A percentile compares a stretch with the other conserved stretches of the same genome.
phyloP scores from a whole-genome alignment of 2,329 filamentous ascomycete species.

The Lizonia empirigonia region DNA sequence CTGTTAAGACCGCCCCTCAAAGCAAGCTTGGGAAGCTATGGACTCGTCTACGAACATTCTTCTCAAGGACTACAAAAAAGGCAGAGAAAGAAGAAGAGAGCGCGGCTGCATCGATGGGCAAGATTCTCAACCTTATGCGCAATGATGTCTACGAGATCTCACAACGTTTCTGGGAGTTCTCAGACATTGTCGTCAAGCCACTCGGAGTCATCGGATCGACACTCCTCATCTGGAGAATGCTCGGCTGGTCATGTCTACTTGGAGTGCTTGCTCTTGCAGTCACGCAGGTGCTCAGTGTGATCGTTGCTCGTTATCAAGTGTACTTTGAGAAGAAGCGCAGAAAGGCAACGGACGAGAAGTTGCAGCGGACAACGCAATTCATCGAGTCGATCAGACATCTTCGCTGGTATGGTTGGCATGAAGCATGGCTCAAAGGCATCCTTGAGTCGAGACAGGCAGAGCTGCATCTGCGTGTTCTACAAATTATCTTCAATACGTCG shows the following conservation, averaged over 20 bases:
- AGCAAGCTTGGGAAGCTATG: constrained; percentile 17
- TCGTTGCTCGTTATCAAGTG: constrained; percentile 70
- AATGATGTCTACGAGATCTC: constrained; percentile 82
- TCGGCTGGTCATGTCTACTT: constrained; percentile 79
- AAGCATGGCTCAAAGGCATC: constrained; percentile 72
- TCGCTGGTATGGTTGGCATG: constrained; percentile 83
- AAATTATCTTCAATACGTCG: constrained; percentile 64
- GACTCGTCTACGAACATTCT: constrained; percentile 17
- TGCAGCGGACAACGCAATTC: constrained; percentile 83
- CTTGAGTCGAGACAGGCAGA: constrained; percentile 72
- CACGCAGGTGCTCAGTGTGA: constrained; percentile 71
- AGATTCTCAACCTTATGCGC: constrained; percentile 86
- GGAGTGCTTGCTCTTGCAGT: constrained; percentile 72
- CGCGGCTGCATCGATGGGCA: constrained; percentile 79
- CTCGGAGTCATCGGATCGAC: constrained; percentile 76
- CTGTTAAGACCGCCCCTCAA: constrained; percentile 6
- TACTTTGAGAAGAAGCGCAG: constrained; percentile 73
- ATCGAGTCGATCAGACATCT: constrained; percentile 84
- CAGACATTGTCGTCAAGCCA: constrained; percentile 75
- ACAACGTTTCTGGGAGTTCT: constrained; percentile 87
- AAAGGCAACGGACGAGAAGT: constrained; percentile 73
- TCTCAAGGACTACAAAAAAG: constrained; percentile 33
- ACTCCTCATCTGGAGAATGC: constrained; percentile 74
- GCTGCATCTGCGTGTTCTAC: constrained; percentile 67
- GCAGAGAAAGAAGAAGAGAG: constrained; percentile 50